Conservation (phyloP, 441 rosid genomes). For the Gossypium gossypioides region DNA sequence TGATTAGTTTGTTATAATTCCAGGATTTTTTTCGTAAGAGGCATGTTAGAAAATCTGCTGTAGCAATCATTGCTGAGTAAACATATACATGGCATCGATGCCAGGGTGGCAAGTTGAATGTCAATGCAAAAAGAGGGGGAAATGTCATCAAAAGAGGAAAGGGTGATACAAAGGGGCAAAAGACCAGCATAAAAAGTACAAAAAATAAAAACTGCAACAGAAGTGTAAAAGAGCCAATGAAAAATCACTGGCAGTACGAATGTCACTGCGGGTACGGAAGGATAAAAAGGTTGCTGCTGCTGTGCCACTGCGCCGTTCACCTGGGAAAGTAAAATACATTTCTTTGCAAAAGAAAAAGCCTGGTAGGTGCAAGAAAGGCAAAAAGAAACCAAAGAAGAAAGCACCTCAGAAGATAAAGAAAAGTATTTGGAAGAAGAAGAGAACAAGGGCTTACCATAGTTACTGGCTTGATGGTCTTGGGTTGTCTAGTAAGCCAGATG, state of each 20-base stretch:
- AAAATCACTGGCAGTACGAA: conserved; percentile 25
- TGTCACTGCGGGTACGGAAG: conserved; percentile 29
- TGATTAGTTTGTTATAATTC: conserved; percentile 16
- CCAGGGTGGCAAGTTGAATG: conserved; percentile 35
- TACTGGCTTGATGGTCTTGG: conserved; percentile 81
- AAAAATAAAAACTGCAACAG: conserved; percentile 25
- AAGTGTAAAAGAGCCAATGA: conserved; percentile 38
- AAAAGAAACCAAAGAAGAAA: conserved; percentile 39
- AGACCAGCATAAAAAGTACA: conserved; percentile 22
- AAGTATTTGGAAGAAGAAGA: conserved; percentile 35
- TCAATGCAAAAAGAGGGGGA: conserved; percentile 24
- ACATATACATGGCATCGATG: conserved; percentile 58
- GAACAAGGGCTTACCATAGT: conserved; percentile 45
- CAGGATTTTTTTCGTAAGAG: conserved; percentile 67
- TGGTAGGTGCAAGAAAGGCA: conserved; percentile 36
- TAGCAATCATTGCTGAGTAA: conserved; percentile 31
- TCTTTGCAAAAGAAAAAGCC: conserved; percentile 37
- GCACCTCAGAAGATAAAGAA: conserved; percentile 32
- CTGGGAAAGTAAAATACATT: conserved; percentile 47
- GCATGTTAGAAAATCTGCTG: conserved; percentile 57
- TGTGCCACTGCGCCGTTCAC: conserved; percentile 76
- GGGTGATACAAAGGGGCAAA: conserved; percentile 28
- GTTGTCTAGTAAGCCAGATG: conserved; percentile 54
- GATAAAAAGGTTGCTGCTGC: conserved; percentile 41
- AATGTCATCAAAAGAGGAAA: conserved; percentile 31